Conservation (phyloP, 768 basidiomycete genomes). For the Tricholoma bakamatsutake region DNA sequence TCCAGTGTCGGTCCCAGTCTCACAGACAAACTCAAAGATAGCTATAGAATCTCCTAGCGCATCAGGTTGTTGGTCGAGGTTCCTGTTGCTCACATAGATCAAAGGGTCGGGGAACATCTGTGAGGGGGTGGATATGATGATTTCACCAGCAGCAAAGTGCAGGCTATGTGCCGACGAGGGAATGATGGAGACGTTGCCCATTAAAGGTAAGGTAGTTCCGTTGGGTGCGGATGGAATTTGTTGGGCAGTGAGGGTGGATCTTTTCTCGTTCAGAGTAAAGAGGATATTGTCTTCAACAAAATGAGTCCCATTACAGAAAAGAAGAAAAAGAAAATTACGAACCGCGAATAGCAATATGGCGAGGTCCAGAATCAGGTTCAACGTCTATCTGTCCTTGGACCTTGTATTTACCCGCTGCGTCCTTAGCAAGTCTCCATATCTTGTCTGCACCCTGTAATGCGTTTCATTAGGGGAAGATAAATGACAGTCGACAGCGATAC, state of each 20-base stretch:
- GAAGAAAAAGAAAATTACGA: not conserved
- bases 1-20: conserved; percentile 4
- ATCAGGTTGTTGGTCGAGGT: conserved; percentile 40
- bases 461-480: not conserved
- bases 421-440: conserved; percentile 56
- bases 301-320: not conserved
- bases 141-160: conserved; percentile 45
- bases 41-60: conserved; percentile 52
- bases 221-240: conserved; percentile 42
- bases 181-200: conserved; percentile 40
- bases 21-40: conserved; percentile 39
- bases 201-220: conserved; percentile 36
- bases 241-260: conserved; percentile 49
- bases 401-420: conserved; percentile 36
- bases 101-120: conserved; percentile 37
- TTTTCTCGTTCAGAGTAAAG: conserved; percentile 46
- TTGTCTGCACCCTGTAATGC: conserved; percentile 52
- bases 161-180: conserved; percentile 34
- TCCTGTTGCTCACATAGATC: conserved; percentile 55
- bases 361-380: conserved; percentile 59
- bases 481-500: not conserved
- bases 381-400: conserved; percentile 60
- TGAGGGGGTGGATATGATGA: conserved; percentile 42
- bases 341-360: conserved; percentile 39
- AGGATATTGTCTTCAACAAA: conserved; percentile 34